phyloP scores from a whole-genome alignment of 768 basidiomycete species.

The Chalciporus chontae region DNA sequence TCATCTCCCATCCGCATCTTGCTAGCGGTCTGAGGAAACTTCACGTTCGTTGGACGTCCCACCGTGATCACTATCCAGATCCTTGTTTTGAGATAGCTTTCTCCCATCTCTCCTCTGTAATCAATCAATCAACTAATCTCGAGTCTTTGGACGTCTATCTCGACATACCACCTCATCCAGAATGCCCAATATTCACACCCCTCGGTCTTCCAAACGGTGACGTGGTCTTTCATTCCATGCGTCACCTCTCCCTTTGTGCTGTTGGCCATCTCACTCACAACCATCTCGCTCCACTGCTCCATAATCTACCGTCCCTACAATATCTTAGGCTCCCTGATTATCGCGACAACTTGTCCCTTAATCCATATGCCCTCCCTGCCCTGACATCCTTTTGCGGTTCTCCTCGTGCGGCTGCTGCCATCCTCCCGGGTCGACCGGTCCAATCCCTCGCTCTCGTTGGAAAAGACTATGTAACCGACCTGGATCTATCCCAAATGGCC shows the following conservation, averaged over 20 bases:
- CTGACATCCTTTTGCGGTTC: slow-evolving; percentile 59
- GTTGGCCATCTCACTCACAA: slow-evolving; percentile 36
- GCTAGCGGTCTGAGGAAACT: slow-evolving; percentile 43
- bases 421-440: slow-evolving; percentile 62
- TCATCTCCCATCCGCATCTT: slow-evolving; percentile 45
- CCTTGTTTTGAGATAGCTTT: slow-evolving; percentile 38
- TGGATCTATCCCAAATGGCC: slow-evolving; percentile 50
- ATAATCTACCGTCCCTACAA: slow-evolving; percentile 38
- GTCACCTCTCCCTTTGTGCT: slow-evolving; percentile 41
- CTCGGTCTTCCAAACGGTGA: slow-evolving; percentile 39
- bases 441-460: slow-evolving; percentile 53
- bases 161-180: slow-evolving; percentile 42
- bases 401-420: slow-evolving; percentile 51
- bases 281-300: slow-evolving; percentile 42
- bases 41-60: slow-evolving; percentile 53
- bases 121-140: slow-evolving; percentile 38
- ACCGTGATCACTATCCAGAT: slow-evolving; percentile 26
- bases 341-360: slow-evolving; percentile 38
- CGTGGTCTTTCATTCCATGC: slow-evolving; percentile 40
- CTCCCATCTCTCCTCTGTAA: slow-evolving; percentile 35
- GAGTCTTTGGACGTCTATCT: slow-evolving; percentile 56
- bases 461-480: slow-evolving; percentile 51
- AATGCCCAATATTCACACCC: slow-evolving; percentile 41
- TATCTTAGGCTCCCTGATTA: slow-evolving; percentile 48
- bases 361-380: slow-evolving; percentile 42